Base-by-base conservation (phyloP, 495 filamentous ascomycete species). In the Penicillium coprophilum region DNA sequence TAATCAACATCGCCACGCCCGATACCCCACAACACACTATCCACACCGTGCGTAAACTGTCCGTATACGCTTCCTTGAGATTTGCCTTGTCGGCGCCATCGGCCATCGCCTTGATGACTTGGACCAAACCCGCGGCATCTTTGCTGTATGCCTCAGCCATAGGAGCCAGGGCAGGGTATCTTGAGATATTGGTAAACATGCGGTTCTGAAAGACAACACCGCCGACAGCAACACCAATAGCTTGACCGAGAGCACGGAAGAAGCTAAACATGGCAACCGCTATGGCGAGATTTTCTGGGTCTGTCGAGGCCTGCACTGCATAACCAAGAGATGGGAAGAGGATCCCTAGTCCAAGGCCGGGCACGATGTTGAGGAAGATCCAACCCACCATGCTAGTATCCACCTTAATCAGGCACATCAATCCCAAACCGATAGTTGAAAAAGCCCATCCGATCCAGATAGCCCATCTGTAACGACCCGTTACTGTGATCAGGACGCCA, bases 181-280 rank as follows among this genome's bases (percentile, higher is more conserved):
- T 58, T 6, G 63, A 36, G 1, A 88, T 54, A 28, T 82, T 80
- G 1, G 48, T 40, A 20, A 70, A 69, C 71, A 88, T 80, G 31
- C 74, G 74, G 43, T 86, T 86, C 63, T 87, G 82, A 67, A 88
- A 88, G 6, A 82, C 72, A 5, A 78, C 78, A 12, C 81, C 80
- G 5, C 82, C 82, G 21, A 85, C 67, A 4, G 82, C 82, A 20
- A 85, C 77, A 4, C 82, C 82, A 17, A 85, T 53, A 0, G 75
- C 73, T 44, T 83, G 80, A 30, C 82, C 82, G 27, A 82, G 62
- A 4, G 77, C 73, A 11, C 82, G 80, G 60, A 83, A 75, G 69
- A 85, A 84, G 15, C 75, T 75, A 49, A 80, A 80, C 71, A 82
- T 80, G n/a, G 72, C 78, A 0, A 78, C 75, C 0, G 80, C 80